Evolutionary conservation across 257 asterid species (phyloP).

Genomic region (Capsicum rhomboideum): DNA sequence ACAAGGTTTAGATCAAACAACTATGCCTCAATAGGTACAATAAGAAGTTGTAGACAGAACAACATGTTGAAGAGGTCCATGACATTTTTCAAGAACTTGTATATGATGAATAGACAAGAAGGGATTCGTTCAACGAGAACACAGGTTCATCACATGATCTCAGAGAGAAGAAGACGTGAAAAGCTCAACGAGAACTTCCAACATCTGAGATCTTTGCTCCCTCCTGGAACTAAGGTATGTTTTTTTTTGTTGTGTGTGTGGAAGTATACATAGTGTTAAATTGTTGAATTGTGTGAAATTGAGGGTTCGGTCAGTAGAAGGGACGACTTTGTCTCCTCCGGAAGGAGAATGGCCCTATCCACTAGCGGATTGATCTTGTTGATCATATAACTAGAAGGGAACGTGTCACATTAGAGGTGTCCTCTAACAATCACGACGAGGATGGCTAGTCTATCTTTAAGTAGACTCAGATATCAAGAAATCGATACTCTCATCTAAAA

Average conservation of each 20-base stretch:
- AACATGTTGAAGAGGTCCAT: constrained; percentile 44
- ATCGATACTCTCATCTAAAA: too few relatives aligned
- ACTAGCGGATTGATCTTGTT: not conserved
- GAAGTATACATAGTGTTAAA: too few relatives aligned
- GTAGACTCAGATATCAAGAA: not conserved
- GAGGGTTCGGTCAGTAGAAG: not conserved
- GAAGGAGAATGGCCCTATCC: not conserved
- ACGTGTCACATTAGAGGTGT: not conserved
- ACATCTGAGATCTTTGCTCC: constrained; percentile 60
- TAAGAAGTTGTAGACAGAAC: constrained; percentile 6
- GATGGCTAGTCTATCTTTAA: not conserved
- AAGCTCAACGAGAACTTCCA: constrained; percentile 65
- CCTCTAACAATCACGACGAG: not conserved
- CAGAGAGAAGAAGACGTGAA: constrained; percentile 62
- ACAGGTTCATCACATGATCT: constrained; percentile 64
- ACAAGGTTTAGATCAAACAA: not conserved
- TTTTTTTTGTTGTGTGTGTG: too few relatives aligned
- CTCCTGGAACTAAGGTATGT: constrained; percentile 64
- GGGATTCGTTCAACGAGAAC: constrained; percentile 21
- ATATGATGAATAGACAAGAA: constrained; percentile 10
- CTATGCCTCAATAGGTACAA: not conserved
- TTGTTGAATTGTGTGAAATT: not conserved
- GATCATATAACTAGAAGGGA: not conserved
- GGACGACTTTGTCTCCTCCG: not conserved
- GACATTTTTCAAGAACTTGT: constrained; percentile 39